Evolutionary conservation across 257 asterid species (phyloP).

Genomic region (Solanum chmielewskii): DNA sequence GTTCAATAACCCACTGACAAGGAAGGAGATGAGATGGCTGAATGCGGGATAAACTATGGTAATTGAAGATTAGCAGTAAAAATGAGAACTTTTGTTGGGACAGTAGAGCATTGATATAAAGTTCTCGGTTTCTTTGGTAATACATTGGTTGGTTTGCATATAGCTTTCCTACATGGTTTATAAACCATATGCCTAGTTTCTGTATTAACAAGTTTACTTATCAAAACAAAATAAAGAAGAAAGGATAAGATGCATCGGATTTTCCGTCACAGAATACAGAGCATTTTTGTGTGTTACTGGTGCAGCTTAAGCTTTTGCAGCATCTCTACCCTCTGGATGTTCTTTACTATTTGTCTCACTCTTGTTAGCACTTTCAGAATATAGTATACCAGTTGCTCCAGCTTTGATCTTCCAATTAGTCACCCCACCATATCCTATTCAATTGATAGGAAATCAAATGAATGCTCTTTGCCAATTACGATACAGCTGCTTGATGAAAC

Average conservation of each 20-base stretch:
- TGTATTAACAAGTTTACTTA: not conserved
- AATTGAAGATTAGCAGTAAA: not conserved
- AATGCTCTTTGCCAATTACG: not conserved
- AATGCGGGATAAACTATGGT: not conserved
- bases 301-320: not conserved
- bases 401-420: not conserved
- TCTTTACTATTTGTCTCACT: not conserved
- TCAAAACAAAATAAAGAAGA: not conserved
- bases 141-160: not conserved
- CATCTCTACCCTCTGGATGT: not conserved
- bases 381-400: not conserved
- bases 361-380: not conserved
- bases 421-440: not conserved
- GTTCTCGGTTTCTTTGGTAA: not conserved
- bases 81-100: not conserved
- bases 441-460: not conserved
- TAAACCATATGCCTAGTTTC: not conserved
- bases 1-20: not conserved
- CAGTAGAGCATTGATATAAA: not conserved
- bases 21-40: not conserved
- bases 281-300: not conserved
- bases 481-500: not conserved
- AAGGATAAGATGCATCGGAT: not conserved
- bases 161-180: not conserved
- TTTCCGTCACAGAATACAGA: not conserved